A percentile compares a stretch with the other conserved stretches of the same genome.
Evolutionary conservation across 1,139 yeast species (phyloP).

Genomic region (Pichia sp.): DNA sequence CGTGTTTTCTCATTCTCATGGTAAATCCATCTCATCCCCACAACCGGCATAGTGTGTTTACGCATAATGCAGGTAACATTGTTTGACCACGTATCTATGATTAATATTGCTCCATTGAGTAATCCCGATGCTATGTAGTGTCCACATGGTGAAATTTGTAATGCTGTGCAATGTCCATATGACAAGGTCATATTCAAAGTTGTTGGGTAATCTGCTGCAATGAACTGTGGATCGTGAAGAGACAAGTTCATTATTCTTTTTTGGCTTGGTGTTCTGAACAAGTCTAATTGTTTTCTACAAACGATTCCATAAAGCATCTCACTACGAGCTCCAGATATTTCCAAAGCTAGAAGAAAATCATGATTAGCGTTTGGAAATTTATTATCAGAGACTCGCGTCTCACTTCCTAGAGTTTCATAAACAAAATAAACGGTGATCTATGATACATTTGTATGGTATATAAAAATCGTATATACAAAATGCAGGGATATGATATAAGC

Average conservation of each 20-base stretch:
- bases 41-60: conserved; percentile 71
- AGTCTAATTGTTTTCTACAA: background rate
- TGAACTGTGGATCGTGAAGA: conserved; percentile 88
- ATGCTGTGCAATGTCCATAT: conserved; percentile 69
- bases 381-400: background rate
- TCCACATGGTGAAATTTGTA: conserved; percentile 71
- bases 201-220: conserved; percentile 91
- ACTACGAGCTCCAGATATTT: no score
- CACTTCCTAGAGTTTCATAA: background rate
- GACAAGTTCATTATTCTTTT: conserved; percentile 60
- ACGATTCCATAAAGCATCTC: no score
- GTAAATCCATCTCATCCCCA: conserved; percentile 72
- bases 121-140: conserved; percentile 88
- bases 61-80: conserved; percentile 50
- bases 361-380: background rate
- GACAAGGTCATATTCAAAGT: conserved; percentile 62
- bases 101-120: conserved; percentile 70
- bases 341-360: background rate
- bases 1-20: conserved; percentile 42
- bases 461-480: background rate
- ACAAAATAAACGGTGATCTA: background rate
- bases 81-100: conserved; percentile 72
- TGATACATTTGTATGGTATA: background rate
- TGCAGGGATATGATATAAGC: background rate
- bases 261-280: background rate